Base-by-base conservation (phyloP, 495 filamentous ascomycete genomes). In the Geoglossum glabrum region DNA sequence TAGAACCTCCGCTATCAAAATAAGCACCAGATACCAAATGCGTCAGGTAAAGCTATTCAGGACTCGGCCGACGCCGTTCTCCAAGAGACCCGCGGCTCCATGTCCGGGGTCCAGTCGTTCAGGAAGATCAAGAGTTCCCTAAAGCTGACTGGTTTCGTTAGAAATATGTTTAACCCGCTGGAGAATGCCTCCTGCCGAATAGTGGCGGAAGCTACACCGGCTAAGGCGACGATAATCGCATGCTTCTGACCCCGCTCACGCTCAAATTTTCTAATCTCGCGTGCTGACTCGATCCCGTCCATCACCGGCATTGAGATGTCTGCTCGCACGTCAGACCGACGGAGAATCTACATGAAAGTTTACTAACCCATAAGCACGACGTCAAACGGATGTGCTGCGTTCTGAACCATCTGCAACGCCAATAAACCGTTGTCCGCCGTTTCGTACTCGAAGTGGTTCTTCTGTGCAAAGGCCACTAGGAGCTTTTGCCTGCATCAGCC, bases 141-240 rank as follows among this genome's bases (percentile, higher is more conserved):
- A 59, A 76, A 62, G 23, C 61, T 64, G 26, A 86, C 80, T 0
- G 85, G 85, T 62, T 86, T 86, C 15, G 84, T 86, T 60, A 87
- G 70, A 64, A 86, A 87, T 13, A 84, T 64, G 64, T 89, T 81
- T 31, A 89, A 75, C 6, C 85, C 85, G 13, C 76, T 78, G 8
- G 72, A 74, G 58, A 81, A 73, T 0, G 85, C 84, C 51, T 86
- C 82, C 7, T 76, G 71, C 63, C 84, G 78, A 60, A 83, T 81
- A 17, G 74, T 72, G 6, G 73, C 72, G 36, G 76, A 79, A 28
- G 79, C 81, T 10, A 87, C 67, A 0, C 85, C 84, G 0, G 85
- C 87, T 33, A 87, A 67, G 0, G 85, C 82, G 49, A 89, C 81
- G 55, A 89, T 80, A 36, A 74, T 74, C 19, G 76, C 73, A 0